Percentiles rank a stretch among this genome's conserved stretches.
phyloP scores from a whole-genome alignment of 768 basidiomycete genomes.

The Boletus speciosus region DNA sequence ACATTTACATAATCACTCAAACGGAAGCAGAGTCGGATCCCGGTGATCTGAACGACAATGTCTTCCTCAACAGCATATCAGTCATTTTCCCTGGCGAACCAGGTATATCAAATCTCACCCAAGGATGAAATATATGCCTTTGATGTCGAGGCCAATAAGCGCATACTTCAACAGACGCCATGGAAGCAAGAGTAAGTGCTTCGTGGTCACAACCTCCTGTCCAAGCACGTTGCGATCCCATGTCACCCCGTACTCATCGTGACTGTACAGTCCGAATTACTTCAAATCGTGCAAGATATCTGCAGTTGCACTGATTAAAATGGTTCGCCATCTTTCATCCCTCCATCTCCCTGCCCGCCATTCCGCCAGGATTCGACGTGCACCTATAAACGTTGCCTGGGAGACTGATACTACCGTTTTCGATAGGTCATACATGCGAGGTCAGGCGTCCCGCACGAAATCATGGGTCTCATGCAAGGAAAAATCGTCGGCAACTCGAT shows the following conservation, averaged over 20 bases:
- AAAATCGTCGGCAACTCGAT: slow-evolving; percentile 79
- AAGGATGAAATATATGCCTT: slow-evolving; percentile 80
- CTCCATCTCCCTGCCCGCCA: neutral
- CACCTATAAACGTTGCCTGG: neutral
- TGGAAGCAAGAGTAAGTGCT: slow-evolving; percentile 82
- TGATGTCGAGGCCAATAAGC: slow-evolving; percentile 63
- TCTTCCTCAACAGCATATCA: slow-evolving; percentile 61
- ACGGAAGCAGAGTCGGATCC: too few species aligned
- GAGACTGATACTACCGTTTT: neutral
- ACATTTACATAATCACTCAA: too few species aligned
- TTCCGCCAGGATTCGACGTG: neutral
- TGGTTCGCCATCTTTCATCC: slow-evolving; percentile 46
- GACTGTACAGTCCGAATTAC: slow-evolving; percentile 58
- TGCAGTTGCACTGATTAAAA: slow-evolving; percentile 93
- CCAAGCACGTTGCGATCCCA: neutral
- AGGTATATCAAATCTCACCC: slow-evolving; percentile 64
- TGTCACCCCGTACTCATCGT: neutral
- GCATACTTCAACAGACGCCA: slow-evolving; percentile 64
- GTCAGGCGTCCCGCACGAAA: slow-evolving; percentile 96
- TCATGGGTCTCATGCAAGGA: slow-evolving; percentile 99
- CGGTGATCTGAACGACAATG: slow-evolving; percentile 12
- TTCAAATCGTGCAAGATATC: slow-evolving; percentile 94
- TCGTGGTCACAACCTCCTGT: slow-evolving; percentile 1
- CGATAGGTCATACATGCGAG: slow-evolving; percentile 93
- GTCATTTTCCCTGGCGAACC: slow-evolving; percentile 70